A percentile compares a stretch with the other conserved stretches of the same genome.
phyloP scores from a whole-genome alignment of 2,329 filamentous ascomycete species.

The Penicillium sp. region DNA sequence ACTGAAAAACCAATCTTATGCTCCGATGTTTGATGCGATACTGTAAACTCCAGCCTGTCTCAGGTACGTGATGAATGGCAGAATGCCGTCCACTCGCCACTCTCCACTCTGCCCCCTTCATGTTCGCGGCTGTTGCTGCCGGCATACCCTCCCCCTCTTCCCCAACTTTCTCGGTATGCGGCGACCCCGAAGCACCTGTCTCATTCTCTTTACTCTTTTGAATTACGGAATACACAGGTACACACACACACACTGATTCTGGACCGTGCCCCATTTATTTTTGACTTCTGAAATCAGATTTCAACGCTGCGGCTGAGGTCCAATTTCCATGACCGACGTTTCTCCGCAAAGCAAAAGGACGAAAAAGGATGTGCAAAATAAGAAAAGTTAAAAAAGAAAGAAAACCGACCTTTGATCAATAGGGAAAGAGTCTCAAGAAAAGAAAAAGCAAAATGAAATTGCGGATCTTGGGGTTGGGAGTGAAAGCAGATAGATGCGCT shows the following conservation, averaged over 20 bases:
- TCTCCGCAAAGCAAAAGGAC: no score
- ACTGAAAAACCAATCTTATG: not conserved
- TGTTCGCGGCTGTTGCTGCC: slow-evolving; percentile 11
- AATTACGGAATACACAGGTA: not conserved
- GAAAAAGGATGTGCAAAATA: not conserved
- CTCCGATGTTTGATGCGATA: slow-evolving; percentile 17
- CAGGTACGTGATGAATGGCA: slow-evolving; percentile 20
- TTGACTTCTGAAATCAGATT: not conserved
- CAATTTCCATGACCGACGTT: not conserved
- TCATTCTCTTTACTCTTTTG: not conserved
- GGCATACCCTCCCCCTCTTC: slow-evolving; percentile 4
- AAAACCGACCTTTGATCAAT: not conserved
- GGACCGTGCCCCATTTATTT: not conserved
- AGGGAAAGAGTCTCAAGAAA: slow-evolving; percentile 4
- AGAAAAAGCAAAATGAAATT: slow-evolving; percentile 5
- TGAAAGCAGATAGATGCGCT: slow-evolving; percentile 18
- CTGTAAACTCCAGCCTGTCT: slow-evolving; percentile 22
- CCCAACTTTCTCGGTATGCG: slow-evolving; percentile 7
- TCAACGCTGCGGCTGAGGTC: not conserved
- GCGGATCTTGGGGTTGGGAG: slow-evolving; percentile 4
- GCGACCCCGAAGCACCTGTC: not conserved
- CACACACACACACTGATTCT: not conserved
- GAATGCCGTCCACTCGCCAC: slow-evolving; percentile 12
- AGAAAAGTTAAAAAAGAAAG: not conserved
- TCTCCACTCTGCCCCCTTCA: slow-evolving; percentile 3